A percentile compares a stretch with the other conserved stretches of the same genome.
These are phyloP conservation scores for Trichoderma sp. DNA, from an alignment of 2,329 filamentous ascomycete species.

Conservation along the genomic window DNA sequence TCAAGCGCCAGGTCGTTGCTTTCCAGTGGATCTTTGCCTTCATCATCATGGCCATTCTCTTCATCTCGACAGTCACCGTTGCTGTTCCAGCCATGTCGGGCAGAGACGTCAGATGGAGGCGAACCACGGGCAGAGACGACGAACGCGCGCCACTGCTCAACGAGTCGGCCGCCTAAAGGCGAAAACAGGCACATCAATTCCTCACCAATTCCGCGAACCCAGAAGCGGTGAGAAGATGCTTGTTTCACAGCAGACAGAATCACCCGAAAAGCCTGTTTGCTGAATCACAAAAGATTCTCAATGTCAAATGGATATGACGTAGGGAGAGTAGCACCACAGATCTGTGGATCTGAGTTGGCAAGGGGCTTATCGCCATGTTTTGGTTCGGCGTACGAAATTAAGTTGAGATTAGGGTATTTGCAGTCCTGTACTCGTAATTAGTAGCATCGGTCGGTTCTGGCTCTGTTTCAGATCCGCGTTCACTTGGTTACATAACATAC, in stretches of 20 bases:
- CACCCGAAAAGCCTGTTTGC: constrained; percentile 5
- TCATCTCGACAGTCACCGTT: constrained; percentile 66
- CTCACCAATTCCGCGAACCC: not conserved
- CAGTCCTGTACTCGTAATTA: not conserved
- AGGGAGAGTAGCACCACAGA: constrained; percentile 1
- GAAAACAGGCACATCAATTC: not conserved
- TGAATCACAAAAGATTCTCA: not conserved
- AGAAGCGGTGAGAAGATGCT: constrained; percentile 3
- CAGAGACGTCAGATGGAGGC: constrained; percentile 54
- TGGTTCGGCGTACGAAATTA: not conserved
- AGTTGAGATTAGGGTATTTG: not conserved
- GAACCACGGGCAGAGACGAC: constrained; percentile 46
- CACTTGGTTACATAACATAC: not conserved
- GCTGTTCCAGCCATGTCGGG: constrained; percentile 66
- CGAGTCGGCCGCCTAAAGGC: constrained; percentile 39
- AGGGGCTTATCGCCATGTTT: not conserved
- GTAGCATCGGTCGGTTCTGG: not conserved
- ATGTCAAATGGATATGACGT: constrained; percentile 2
- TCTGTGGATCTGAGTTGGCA: not conserved
- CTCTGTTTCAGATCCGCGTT: not conserved
- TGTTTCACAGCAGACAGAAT: not conserved
- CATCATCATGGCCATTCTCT: constrained; percentile 73
- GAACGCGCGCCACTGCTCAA: constrained; percentile 64
- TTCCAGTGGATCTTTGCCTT: constrained; percentile 95
- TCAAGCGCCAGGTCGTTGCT: constrained; percentile 70